Evolutionary conservation across 2,329 filamentous ascomycete genomes (phyloP).

Genomic region (Catunica adiposa): DNA sequence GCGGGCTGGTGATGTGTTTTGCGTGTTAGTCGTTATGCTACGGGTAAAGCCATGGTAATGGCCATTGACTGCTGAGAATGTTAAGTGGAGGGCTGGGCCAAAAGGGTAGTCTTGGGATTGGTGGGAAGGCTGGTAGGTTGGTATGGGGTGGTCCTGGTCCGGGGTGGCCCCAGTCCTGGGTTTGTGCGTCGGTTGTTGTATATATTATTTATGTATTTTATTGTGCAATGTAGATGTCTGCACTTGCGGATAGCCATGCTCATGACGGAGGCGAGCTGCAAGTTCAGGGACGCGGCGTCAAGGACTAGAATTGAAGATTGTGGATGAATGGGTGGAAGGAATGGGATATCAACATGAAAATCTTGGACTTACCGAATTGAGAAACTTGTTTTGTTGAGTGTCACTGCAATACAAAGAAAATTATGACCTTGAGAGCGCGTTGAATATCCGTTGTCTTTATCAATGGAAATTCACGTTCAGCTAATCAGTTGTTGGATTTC

Average conservation of each 20-base stretch:
- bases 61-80: not conserved
- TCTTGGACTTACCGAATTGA: not conserved
- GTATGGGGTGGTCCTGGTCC: not conserved
- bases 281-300: no score
- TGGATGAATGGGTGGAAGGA: not conserved
- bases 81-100: slow-evolving; percentile 2
- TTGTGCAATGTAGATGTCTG: not conserved
- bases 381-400: slow-evolving; percentile 1
- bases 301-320: not conserved
- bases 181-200: not conserved
- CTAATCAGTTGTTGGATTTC: not conserved
- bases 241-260: not conserved
- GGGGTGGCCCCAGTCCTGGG: not conserved
- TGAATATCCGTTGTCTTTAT: not conserved
- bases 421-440: not conserved
- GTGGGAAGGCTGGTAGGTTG: not conserved
- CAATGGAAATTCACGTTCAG: not conserved
- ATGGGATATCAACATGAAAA: not conserved
- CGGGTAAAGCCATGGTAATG: not conserved
- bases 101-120: not conserved
- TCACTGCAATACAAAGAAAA: not conserved
- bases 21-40: not conserved
- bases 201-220: not conserved
- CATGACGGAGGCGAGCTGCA: not conserved
- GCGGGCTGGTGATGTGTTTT: not conserved